phyloP scores from a whole-genome alignment of 257 asterid species.

The Voacanga thouarsii region DNA sequence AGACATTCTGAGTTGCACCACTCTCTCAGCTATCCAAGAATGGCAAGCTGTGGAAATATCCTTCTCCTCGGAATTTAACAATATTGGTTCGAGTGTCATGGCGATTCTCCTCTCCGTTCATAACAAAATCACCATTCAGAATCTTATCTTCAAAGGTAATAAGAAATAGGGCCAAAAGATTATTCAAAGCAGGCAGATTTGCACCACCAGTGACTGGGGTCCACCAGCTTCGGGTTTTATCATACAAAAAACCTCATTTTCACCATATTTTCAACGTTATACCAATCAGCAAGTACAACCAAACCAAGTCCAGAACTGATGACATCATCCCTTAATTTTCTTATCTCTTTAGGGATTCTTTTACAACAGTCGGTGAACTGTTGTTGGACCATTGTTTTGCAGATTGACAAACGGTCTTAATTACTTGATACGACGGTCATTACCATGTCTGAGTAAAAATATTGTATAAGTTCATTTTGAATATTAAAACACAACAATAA shows the following conservation, averaged over 20 bases:
- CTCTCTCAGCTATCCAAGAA: constrained; percentile 95
- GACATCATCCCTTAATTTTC: constrained; percentile 78
- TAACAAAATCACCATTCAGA: constrained; percentile 87
- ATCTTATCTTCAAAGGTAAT: constrained; percentile 96
- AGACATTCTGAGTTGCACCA: constrained; percentile 86
- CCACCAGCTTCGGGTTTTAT: constrained; percentile 99
- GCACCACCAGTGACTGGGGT: constrained; percentile 98
- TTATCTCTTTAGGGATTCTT: constrained; percentile 73
- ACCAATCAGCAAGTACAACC: too few species aligned
- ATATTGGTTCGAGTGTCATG: constrained; percentile 95
- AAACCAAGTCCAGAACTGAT: constrained; percentile 67
- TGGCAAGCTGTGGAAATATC: constrained; percentile 93
- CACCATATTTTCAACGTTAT: constrained; percentile 92
- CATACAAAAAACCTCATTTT: constrained; percentile 97
- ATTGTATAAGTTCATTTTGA: too few species aligned
- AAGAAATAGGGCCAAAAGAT: constrained; percentile 90
- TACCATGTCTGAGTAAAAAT: too few species aligned
- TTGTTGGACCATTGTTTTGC: too few species aligned
- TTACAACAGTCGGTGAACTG: too few species aligned
- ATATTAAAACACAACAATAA: too few species aligned
- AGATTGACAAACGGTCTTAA: too few species aligned
- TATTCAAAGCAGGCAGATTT: constrained; percentile 90
- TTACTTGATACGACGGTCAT: too few species aligned
- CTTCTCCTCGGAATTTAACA: constrained; percentile 84
- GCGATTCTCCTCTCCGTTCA: constrained; percentile 87